Percentiles rank a stretch among this genome's conserved stretches.
phyloP scores from a whole-genome alignment of 345 rosid genomes.

The Psidium friedrichsthalianum region DNA sequence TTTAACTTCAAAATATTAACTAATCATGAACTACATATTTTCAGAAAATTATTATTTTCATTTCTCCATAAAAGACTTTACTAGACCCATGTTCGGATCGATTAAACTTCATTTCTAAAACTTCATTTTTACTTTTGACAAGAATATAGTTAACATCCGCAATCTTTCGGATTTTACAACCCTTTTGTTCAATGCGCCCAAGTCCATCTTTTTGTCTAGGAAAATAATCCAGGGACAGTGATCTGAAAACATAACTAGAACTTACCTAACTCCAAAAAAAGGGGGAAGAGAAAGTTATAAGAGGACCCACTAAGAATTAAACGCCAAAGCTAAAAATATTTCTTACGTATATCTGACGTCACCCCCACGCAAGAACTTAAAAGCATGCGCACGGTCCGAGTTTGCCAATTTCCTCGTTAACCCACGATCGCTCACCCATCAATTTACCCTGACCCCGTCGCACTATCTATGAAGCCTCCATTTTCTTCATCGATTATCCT shows the following conservation, averaged over 20 bases:
- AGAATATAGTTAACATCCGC: not conserved
- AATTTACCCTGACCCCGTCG: not conserved
- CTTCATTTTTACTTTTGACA: not conserved
- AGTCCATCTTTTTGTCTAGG: not conserved
- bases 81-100: rapidly evolving
- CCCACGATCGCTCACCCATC: not conserved
- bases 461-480: not conserved
- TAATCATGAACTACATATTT: not conserved
- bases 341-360: not conserved
- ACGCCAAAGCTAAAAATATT: not conserved
- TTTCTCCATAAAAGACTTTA: not conserved
- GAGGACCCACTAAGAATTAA: not conserved
- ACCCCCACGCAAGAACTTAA: not conserved
- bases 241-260: not conserved
- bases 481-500: not conserved
- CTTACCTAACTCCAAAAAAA: not conserved
- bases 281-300: not conserved
- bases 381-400: not conserved
- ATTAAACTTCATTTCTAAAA: not conserved
- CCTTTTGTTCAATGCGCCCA: not conserved
- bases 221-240: not conserved
- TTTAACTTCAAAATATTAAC: not conserved
- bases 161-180: not conserved
- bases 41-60: not conserved
- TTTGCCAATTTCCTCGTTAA: not conserved